Evolutionary conservation across 108 stramenopile genomes (phyloP).

Genomic region (Epithemia pelagica): DNA sequence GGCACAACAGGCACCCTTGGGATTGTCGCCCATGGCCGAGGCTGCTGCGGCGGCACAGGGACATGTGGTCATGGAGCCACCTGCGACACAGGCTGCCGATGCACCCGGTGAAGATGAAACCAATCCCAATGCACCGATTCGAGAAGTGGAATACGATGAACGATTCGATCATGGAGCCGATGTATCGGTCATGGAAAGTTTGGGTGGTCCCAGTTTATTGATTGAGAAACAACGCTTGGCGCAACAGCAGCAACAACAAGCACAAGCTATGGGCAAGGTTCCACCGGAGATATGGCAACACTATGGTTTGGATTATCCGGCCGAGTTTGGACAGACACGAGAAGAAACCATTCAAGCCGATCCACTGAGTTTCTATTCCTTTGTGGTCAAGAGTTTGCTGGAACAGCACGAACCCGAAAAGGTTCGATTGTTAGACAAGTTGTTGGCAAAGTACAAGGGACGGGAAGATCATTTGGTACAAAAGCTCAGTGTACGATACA

Average conservation of each 20-base stretch:
- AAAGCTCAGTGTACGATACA: conserved; percentile 75
- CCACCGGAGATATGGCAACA: conserved; percentile 46
- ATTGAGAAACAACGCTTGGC: conserved; percentile 64
- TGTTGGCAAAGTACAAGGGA: conserved; percentile 78
- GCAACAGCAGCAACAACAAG: conserved; percentile 21
- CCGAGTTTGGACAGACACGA: conserved; percentile 55
- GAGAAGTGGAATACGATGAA: conserved; percentile 76
- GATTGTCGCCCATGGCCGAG: not conserved
- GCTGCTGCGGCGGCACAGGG: no score
- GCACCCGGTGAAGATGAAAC: conserved; percentile 13
- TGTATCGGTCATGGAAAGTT: conserved; percentile 86
- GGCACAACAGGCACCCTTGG: conserved; percentile 22
- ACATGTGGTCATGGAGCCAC: not conserved
- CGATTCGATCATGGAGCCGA: conserved; percentile 67
- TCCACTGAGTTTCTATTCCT: conserved; percentile 69
- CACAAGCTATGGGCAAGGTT: conserved; percentile 28
- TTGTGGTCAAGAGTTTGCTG: conserved; percentile 61
- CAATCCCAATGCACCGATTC: conserved; percentile 39
- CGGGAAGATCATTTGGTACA: conserved; percentile 79
- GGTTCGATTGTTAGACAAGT: conserved; percentile 73
- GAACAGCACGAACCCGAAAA: conserved; percentile 83
- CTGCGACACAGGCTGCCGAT: conserved; percentile 22
- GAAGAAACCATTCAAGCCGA: conserved; percentile 68
- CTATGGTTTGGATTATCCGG: conserved; percentile 59
- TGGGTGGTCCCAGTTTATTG: conserved; percentile 77